Evolutionary conservation across 2,329 filamentous ascomycete genomes (phyloP), one percentile per base, ranked within the genome.

Genomic region (Aspergillus novofumigatus): DNA sequence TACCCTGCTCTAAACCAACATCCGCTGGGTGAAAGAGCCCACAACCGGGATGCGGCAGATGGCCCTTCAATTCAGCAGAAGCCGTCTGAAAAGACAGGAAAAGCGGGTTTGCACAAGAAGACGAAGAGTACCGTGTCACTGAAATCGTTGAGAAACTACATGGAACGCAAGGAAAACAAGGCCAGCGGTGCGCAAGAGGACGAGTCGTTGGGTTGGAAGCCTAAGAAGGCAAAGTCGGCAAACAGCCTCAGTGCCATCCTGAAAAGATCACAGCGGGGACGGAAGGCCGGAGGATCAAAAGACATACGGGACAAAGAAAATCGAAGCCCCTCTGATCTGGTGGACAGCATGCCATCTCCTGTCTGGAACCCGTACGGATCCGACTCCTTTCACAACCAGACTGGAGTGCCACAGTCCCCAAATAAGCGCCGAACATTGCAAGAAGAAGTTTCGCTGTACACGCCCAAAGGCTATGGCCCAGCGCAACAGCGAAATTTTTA

Each of bases 191-290:
- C 62, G n/a, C 62, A 67, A 2, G 68, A 65, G 52, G 56, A 73
- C 55, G 66, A 74, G 64, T 62, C 66, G 41, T 71, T 75, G n/a
- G 69, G 70, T 28, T 69, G 65, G 53, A 82, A 77, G 56, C 78
- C 80, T 3, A 86, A 85, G 72, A 95, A 93, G 78, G 84, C 84
- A 41, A 96, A 93, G 73, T 96, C 92, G 0, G 83, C 89, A 3
- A 89, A 89, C 32, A 95, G 92, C 70, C 80, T 97, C n/a, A 85
- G 86, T 0, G 86, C 83, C 4, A 82, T 97, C 54, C 82, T 96
- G 52, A 86, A 86, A 56, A 87, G 88, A 56, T 91, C 90, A 9
- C 81, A 86, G 53, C 90, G 87, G 67, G 87, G 85, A 62, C 75
- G 88, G 25, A 83, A 84, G 60, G 82, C 84, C 11, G 82, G 85